Base-by-base conservation (phyloP, 257 asterid genomes). In the Salvia rosmarinus region DNA sequence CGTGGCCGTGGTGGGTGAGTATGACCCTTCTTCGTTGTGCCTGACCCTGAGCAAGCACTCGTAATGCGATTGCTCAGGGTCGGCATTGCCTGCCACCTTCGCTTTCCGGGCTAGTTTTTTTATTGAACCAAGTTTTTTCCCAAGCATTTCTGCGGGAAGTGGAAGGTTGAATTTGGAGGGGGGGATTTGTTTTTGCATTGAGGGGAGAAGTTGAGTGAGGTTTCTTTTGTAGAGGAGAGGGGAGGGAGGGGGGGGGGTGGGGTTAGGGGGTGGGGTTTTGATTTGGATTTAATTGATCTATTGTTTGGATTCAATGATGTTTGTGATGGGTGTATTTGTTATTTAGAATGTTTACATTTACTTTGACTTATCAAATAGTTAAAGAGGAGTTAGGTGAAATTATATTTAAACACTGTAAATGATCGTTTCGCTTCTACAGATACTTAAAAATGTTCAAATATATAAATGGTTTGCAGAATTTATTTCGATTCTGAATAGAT, bases 91-190 rank as follows among this genome's bases (percentile, higher is more conserved):
- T 0, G 69, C 50, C 42, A 54, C 84, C 70, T 77, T 86, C 3
- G 74, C 81, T 75, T 83, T 92, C 85, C 80, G 88, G 58, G 82
- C 86, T 49, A 88, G 77, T 70, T 88, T 90, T 79, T 80, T 88
- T 86, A 90, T 77, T 9, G 96, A 89, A 30, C 85, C 89, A n/a
- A 92, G 75, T 63, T 80, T 92, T 75, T 87, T 92, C 0, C 95
- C 85, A 7, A 85, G 66, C 96, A 90, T 87, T 8, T 42, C 52
- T 70, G 30, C 28, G 42, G 62, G 28, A 20, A 20, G 32, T 30
- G 34, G 65, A 50, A 11, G 70, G 30, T 25, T 37, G 42, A 9
- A 6, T 37, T 37, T 37, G 42, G 70, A 62, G 42, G 54, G 8
- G 9, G 14, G 50, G 55, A 54, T 79, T 76, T 3, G 30, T 3